Evolutionary conservation across 352 stramenopile species (phyloP), one percentile per base, ranked within the genome.

Genomic region (Phytophthora foliorum): DNA sequence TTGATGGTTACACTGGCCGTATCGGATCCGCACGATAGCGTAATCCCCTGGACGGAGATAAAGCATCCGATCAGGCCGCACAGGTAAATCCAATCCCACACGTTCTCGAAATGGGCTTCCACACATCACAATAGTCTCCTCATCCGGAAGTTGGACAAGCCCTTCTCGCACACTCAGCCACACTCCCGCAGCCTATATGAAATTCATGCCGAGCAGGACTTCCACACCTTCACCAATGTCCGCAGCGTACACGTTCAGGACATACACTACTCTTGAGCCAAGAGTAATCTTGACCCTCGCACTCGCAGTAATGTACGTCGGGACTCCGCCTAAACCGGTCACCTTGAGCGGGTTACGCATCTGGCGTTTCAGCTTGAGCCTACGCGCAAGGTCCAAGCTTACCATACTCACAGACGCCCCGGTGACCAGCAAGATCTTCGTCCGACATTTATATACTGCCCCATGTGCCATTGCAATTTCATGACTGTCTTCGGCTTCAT

Each of bases 161-260:
- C 63, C 52, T n/a, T 78, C 65, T 4, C 57, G 24, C 0, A 52
- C 38, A 17, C 53, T 54, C 0, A 72, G 31, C 6, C 67, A 29
- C 3, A 81, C 56, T 2, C 63, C 69, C 22, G 59, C 36, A 11
- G 21, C n/a, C 4, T 59, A 29, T 63, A 80, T 80, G 52, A 78
- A 81, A n/a, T 76, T 49, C 57, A 76, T 72, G 0, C 74, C 65
- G 0, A 81, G 45, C 0, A 78, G 36, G 10, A 53, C 71, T 7
- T 79, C 62, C 17, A 77, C 49, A 1, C 68, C 72, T 29, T 74
- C 48, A 5, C 63, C 71, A 11, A 79, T 62, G 36, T 80, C 77
- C 0, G 45, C 63, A 1, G 62, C 25, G 63, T 62, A 77, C 0
- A 77, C 4, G 16, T 53, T 21, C 10, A 49, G 36, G 24, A 57